Evolutionary conservation across 352 stramenopile genomes (phyloP).

Genomic region (Phytopythium litorale): DNA sequence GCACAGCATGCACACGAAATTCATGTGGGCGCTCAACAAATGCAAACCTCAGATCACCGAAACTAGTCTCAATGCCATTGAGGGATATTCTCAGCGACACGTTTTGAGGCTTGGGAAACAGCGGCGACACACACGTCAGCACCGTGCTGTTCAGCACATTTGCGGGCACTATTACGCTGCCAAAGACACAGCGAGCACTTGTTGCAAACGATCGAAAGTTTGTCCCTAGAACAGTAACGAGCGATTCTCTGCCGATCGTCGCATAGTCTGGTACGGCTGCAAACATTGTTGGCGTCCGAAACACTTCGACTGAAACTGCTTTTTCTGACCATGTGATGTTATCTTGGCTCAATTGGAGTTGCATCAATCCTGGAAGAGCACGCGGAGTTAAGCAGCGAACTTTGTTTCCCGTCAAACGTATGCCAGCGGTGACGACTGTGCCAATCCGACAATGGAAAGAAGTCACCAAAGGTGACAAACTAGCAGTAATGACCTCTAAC

Average conservation of each 20-base stretch:
- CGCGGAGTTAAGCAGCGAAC: slow-evolving; percentile 28
- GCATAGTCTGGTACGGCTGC: slow-evolving; percentile 16
- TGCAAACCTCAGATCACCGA: slow-evolving; percentile 18
- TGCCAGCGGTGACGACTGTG: slow-evolving; percentile 12
- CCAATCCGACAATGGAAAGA: slow-evolving; percentile 39
- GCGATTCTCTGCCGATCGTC: slow-evolving; percentile 3
- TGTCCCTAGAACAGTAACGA: slow-evolving; percentile 32
- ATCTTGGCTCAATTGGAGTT: slow-evolving; percentile 31
- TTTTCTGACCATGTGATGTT: slow-evolving; percentile 30
- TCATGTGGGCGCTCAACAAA: slow-evolving; percentile 10
- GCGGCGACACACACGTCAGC: slow-evolving; percentile 30
- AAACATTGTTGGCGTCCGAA: slow-evolving; percentile 28
- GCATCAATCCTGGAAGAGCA: slow-evolving; percentile 15
- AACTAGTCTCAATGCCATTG: slow-evolving; percentile 35
- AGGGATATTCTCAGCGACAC: slow-evolving; percentile 26
- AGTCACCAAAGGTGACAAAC: slow-evolving; percentile 15
- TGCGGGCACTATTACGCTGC: slow-evolving; percentile 14
- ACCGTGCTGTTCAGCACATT: slow-evolving; percentile 22
- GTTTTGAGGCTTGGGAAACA: background rate
- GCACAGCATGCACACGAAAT: slow-evolving; percentile 11
- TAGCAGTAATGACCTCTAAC: slow-evolving; percentile 25
- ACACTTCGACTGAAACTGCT: slow-evolving; percentile 23
- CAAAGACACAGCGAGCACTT: slow-evolving; percentile 33
- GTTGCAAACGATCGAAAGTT: slow-evolving; percentile 26
- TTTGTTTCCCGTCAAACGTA: slow-evolving; percentile 21